These are phyloP conservation scores for Brassica balearica DNA, from an alignment of 441 rosid genomes.

Conservation along the genomic window DNA sequence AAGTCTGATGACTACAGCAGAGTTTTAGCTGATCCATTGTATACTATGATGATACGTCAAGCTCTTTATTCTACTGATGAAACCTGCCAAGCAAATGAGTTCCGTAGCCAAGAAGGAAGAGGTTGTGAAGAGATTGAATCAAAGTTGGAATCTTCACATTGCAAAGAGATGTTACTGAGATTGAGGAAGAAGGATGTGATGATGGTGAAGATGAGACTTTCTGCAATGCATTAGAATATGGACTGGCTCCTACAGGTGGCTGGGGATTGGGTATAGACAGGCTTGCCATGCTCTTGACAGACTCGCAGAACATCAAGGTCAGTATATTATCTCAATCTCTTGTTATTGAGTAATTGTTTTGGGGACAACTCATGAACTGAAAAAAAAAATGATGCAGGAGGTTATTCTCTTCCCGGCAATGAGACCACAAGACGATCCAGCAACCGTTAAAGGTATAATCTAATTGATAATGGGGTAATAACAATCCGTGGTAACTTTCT, in stretches of 20 bases:
- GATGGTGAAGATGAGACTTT: slow-evolving; percentile 56
- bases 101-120: slow-evolving; percentile 37
- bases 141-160: background rate
- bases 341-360: background rate
- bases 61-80: slow-evolving; percentile 52
- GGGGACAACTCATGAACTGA: background rate
- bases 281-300: slow-evolving; percentile 80
- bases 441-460: slow-evolving; percentile 55
- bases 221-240: slow-evolving; percentile 82
- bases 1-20: slow-evolving; percentile 54
- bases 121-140: slow-evolving; percentile 7
- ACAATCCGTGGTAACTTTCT: background rate
- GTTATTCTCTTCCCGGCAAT: slow-evolving; percentile 79
- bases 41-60: slow-evolving; percentile 54
- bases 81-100: slow-evolving; percentile 14
- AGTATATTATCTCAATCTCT: slow-evolving; percentile 20
- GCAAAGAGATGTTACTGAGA: slow-evolving; percentile 55
- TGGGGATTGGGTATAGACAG: slow-evolving; percentile 94
- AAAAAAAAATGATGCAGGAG: slow-evolving; percentile 51
- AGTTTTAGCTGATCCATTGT: slow-evolving; percentile 72
- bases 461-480: background rate
- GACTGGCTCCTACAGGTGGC: slow-evolving; percentile 92
- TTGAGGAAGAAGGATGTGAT: slow-evolving; percentile 64
- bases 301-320: slow-evolving; percentile 84
- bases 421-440: slow-evolving; percentile 81